These are phyloP conservation scores for Aspergillus texensis DNA, from an alignment of 2,329 filamentous ascomycete genomes.

Conservation along the genomic window DNA sequence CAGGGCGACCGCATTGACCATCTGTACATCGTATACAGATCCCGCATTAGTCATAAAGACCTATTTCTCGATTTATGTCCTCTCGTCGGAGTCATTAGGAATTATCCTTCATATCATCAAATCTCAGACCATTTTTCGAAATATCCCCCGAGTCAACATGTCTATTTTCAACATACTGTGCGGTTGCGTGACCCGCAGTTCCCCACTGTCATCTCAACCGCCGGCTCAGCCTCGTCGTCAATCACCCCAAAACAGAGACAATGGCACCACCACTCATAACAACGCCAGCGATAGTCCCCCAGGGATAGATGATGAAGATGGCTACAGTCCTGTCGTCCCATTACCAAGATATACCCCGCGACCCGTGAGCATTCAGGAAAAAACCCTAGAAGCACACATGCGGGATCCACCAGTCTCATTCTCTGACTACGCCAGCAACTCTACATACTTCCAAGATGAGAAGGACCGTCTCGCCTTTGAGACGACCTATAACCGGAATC, in stretches of 20 bases:
- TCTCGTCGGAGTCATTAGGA: background rate
- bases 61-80: background rate
- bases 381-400: conserved; percentile 40
- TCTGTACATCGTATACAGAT: background rate
- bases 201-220: background rate
- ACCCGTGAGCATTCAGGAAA: conserved; percentile 42
- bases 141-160: background rate
- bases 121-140: background rate
- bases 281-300: background rate
- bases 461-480: conserved; percentile 34
- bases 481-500: background rate
- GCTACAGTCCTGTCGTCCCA: conserved; percentile 37
- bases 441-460: conserved; percentile 27
- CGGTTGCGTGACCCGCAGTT: background rate
- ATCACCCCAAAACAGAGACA: conserved; percentile 1
- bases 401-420: conserved; percentile 34
- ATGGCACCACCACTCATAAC: conserved; percentile 5
- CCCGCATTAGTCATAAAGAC: background rate
- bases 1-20: background rate
- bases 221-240: conserved; percentile 6
- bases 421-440: conserved; percentile 14
- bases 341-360: conserved; percentile 46
- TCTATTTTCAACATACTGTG: background rate
- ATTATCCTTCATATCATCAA: background rate
- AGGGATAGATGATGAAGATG: conserved; percentile 23